These are phyloP conservation scores for Acacia concinna DNA, from an alignment of 331 rosid genomes.

Conservation along the genomic window DNA sequence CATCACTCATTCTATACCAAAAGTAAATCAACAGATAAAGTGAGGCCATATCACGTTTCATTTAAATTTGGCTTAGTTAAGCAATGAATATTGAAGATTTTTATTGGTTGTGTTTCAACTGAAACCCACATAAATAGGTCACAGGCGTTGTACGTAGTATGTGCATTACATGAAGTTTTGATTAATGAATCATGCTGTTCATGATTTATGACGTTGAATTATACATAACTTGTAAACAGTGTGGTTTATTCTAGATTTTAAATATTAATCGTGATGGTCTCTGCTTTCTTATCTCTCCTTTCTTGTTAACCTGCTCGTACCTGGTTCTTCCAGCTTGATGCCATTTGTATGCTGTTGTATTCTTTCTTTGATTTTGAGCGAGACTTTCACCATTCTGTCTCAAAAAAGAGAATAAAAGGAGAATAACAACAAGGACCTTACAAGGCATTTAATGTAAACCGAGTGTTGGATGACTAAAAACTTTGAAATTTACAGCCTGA, in stretches of 20 bases:
- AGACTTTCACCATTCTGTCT: neutral
- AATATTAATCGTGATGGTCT: neutral
- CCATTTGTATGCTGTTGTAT: neutral
- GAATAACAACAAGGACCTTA: neutral
- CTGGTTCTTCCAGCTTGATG: neutral
- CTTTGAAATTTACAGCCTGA: neutral
- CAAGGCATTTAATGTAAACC: too few species aligned
- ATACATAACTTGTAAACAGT: neutral
- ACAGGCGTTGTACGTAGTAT: too few species aligned
- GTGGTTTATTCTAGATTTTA: too few species aligned
- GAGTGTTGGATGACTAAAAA: neutral
- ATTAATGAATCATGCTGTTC: neutral
- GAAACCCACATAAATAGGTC: neutral
- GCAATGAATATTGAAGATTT: neutral
- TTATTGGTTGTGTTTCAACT: neutral
- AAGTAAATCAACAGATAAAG: neutral
- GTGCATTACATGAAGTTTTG: neutral
- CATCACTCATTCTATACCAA: neutral
- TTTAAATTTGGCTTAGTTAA: neutral
- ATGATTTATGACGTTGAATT: neutral
- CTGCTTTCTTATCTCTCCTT: neutral
- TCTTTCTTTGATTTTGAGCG: neutral
- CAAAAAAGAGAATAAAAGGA: too few species aligned
- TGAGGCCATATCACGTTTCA: neutral
- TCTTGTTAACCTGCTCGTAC: neutral